A percentile compares a stretch with the other conserved stretches of the same genome.
These are phyloP conservation scores for Salix purpurea DNA, from an alignment of 345 rosid species.

Conservation along the genomic window DNA sequence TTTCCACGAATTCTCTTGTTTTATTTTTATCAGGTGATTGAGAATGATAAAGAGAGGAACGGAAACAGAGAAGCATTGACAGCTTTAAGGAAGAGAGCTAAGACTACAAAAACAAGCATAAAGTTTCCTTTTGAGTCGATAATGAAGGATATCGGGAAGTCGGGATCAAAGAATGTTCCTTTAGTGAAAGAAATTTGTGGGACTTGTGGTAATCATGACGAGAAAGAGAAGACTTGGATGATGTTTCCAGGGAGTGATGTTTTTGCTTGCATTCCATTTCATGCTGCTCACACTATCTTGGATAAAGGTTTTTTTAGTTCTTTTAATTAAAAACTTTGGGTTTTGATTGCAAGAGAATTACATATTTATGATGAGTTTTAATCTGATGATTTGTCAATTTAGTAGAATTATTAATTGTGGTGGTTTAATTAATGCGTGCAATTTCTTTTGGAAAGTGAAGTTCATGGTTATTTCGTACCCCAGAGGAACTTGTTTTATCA, in stretches of 20 bases:
- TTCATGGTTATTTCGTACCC: no score
- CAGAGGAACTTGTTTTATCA: not conserved
- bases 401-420: not conserved
- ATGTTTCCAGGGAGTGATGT: slow-evolving; percentile 71
- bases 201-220: slow-evolving; percentile 69
- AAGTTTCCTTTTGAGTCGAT: slow-evolving; percentile 61
- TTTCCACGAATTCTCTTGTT: not conserved
- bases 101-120: slow-evolving; percentile 65
- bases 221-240: slow-evolving; percentile 74
- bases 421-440: not conserved
- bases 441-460: not conserved
- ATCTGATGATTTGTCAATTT: not conserved
- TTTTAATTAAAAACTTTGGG: not conserved
- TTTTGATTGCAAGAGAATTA: not conserved
- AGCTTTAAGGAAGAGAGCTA: slow-evolving; percentile 69
- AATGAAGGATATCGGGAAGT: slow-evolving; percentile 58
- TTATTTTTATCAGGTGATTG: slow-evolving; percentile 45
- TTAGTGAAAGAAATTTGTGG: slow-evolving; percentile 74
- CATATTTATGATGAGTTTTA: not conserved
- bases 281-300: slow-evolving; percentile 72
- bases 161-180: slow-evolving; percentile 34
- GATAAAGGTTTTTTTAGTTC: slow-evolving; percentile 50
- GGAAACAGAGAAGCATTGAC: slow-evolving; percentile 78
- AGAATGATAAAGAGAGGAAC: slow-evolving; percentile 68
- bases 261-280: slow-evolving; percentile 68